Base-by-base conservation (phyloP, 164 flowering plant species). In the Magnolia kwangsiensis region DNA sequence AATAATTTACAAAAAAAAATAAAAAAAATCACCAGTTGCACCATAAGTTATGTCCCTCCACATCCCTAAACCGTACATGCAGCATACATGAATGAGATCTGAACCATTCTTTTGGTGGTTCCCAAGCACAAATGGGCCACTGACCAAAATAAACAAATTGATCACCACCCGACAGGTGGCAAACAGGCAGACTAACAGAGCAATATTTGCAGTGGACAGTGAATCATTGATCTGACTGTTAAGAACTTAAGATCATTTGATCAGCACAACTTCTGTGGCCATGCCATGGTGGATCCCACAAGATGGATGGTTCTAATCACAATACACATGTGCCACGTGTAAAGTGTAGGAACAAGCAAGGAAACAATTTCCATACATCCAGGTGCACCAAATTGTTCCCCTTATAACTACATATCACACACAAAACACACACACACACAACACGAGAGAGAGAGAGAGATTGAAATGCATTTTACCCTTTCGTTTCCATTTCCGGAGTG, bases 401-500 rank as follows among this genome's bases (percentile, higher is more conserved):
- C 61, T 8, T 55, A 11, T 11, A 55, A 55, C 29, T 27, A 27
- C 29, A 27, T 9, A 9, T 10, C 45, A 29, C 10, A 29, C 14
- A 29, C 4, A 29, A 4, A 7, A 23, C 45, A 24, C 27, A 24
- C 27, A 24, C 31, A 3, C 23, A 64, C 9, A 64, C 67, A 37
- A 7, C 5, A 50, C 11, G 7, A 31, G 16, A 63, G 50, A 59
- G 66, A 59, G 51, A 27, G 31, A 72, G 23, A 73, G 72, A 55
- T 29, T 10, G 31, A 20, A 73, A 37, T 37, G 45, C 3, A 9
- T 55, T 55, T 55, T 82, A 92, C 98, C 96, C 98, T 89, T 78
- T 87, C 87, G 79, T 85, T 83, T 75, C 91, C 93, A 72, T 84
- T 88, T 74, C 84, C 91, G 19, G 95, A 87, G 80, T 90, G 87